Evolutionary conservation across 2,329 filamentous ascomycete genomes (phyloP).

Genomic region (Aaosphaeria arxii): DNA sequence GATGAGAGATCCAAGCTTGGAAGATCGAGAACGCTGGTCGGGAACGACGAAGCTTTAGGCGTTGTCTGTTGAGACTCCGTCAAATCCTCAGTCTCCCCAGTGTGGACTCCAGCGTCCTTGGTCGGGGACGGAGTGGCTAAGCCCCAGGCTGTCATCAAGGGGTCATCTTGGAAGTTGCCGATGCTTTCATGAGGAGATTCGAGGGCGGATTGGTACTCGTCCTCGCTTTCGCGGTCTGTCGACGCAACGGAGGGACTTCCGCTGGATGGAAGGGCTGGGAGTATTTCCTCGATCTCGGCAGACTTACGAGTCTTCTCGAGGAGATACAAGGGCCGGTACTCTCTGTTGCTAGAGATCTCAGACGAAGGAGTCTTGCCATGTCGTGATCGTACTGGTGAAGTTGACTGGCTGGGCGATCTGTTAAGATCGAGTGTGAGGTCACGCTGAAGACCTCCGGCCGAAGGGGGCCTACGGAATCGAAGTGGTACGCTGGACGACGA

Average conservation of each 20-base stretch:
- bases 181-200: conserved; percentile 34
- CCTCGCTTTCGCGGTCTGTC: conserved; percentile 41
- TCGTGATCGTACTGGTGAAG: conserved; percentile 38
- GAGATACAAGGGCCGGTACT: conserved; percentile 79
- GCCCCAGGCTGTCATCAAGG: conserved; percentile 18
- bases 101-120: conserved; percentile 13
- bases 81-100: conserved; percentile 43
- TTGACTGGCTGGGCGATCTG: conserved; percentile 34
- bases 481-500: conserved; percentile 52
- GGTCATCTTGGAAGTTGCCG: conserved; percentile 18
- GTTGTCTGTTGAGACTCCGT: conserved; percentile 66
- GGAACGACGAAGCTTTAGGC: conserved; percentile 59
- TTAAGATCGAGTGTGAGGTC: conserved; percentile 36
- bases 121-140: conserved; percentile 10
- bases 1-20: not conserved
- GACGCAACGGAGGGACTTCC: conserved; percentile 34
- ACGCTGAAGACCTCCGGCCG: conserved; percentile 43
- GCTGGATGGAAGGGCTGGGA: conserved; percentile 53
- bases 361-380: conserved; percentile 49
- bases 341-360: conserved; percentile 56
- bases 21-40: conserved; percentile 16
- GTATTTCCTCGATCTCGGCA: conserved; percentile 35
- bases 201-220: conserved; percentile 44
- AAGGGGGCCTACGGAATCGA: conserved; percentile 52
- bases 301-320: conserved; percentile 59